Evolutionary conservation across 805 yeast genomes (phyloP).

Genomic region (Zygoascus ofunaensis): DNA sequence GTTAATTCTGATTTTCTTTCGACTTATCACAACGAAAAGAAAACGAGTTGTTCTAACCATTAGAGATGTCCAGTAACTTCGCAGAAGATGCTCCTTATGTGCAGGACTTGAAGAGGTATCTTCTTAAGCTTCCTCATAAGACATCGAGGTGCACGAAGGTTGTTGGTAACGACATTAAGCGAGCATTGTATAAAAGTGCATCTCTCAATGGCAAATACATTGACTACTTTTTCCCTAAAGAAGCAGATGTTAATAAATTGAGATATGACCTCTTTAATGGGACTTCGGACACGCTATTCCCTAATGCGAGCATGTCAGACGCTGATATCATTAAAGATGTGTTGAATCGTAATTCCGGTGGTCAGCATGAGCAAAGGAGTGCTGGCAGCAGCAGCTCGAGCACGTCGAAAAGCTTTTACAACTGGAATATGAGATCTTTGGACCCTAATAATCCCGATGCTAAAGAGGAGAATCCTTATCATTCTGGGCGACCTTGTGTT

Average conservation of each 20-base stretch:
- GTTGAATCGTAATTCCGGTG: not conserved
- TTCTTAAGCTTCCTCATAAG: conserved; percentile 25
- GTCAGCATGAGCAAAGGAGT: not conserved
- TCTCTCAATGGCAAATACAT: conserved; percentile 36
- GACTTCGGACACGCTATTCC: not conserved
- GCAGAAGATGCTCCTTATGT: conserved; percentile 4
- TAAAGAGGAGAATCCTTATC: conserved; percentile 29
- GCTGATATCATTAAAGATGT: not conserved
- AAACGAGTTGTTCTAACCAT: too few relatives aligned
- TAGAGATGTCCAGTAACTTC: conserved; percentile 2
- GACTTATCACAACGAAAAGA: too few relatives aligned
- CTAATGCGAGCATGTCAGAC: not conserved
- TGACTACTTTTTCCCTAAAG: conserved; percentile 32
- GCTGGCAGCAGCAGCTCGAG: not conserved
- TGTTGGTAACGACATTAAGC: conserved; percentile 26
- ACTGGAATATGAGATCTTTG: not conserved
- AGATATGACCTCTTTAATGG: not conserved
- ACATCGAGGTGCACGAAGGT: conserved; percentile 20
- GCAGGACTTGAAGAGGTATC: conserved; percentile 16
- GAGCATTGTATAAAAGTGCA: conserved; percentile 37
- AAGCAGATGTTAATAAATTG: not conserved
- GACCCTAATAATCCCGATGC: conserved; percentile 1
- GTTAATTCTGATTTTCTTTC: too few relatives aligned
- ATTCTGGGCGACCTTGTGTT: conserved; percentile 64
- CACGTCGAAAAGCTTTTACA: not conserved